These are phyloP conservation scores for Mucor ambiguus DNA, from an alignment of 371 early-diverging fungal genomes.

Conservation along the genomic window DNA sequence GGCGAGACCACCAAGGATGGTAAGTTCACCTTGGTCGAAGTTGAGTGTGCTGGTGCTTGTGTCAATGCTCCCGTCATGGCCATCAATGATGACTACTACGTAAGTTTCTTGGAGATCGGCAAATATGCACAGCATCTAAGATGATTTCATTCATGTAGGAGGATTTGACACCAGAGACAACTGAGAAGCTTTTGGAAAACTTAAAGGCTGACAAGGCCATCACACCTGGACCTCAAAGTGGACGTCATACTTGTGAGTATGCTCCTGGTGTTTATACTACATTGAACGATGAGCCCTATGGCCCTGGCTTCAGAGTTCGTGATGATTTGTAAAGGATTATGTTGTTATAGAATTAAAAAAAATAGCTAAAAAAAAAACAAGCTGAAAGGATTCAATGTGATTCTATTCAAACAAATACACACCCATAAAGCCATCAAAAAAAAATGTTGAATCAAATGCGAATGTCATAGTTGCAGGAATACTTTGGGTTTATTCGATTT, in stretches of 20 bases:
- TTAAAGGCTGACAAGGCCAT: slow-evolving; percentile 79
- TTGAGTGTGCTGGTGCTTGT: slow-evolving; percentile 99
- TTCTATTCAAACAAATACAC: neutral
- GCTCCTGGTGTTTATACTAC: slow-evolving; percentile 82
- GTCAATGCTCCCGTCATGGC: slow-evolving; percentile 98
- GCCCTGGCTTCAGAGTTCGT: slow-evolving; percentile 92
- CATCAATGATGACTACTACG: slow-evolving; percentile 97
- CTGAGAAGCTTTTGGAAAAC: slow-evolving; percentile 84
- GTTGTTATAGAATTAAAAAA: slow-evolving; percentile 11
- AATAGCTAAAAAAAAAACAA: neutral
- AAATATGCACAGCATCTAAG: neutral
- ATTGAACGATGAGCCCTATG: slow-evolving; percentile 84
- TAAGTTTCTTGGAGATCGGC: slow-evolving; percentile 35
- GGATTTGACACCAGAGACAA: slow-evolving; percentile 94
- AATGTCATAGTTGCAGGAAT: neutral
- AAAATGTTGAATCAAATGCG: neutral
- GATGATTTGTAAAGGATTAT: slow-evolving; percentile 68
- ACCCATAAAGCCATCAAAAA: too few species aligned
- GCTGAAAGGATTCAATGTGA: neutral
- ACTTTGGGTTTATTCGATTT: neutral
- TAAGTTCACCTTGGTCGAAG: slow-evolving; percentile 96
- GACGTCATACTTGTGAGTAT: slow-evolving; percentile 85
- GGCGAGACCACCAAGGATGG: slow-evolving; percentile 96
- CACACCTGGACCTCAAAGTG: slow-evolving; percentile 85
- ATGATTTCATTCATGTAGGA: slow-evolving; percentile 55